Conservation (phyloP, 495 filamentous ascomycete species). For the Amphirosellinia nigrospora region DNA sequence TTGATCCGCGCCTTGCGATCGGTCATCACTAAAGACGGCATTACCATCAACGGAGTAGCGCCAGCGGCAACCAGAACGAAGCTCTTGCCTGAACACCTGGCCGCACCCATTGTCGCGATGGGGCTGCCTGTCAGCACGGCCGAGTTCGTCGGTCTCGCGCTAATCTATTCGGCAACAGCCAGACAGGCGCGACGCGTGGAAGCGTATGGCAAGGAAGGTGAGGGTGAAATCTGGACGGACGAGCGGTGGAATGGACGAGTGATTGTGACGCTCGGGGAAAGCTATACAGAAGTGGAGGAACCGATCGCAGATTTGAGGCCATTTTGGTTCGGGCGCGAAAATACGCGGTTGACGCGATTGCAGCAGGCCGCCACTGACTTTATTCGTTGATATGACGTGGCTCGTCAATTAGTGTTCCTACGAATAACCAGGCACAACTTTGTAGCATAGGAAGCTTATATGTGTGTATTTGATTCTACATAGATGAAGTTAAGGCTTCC, state of each 20-base stretch:
- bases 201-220: slow-evolving; percentile 31
- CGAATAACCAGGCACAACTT: too few species aligned
- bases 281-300: slow-evolving; percentile 44
- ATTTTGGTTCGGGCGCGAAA: slow-evolving; percentile 39
- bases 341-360: slow-evolving; percentile 28
- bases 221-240: background rate
- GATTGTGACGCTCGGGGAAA: slow-evolving; percentile 41
- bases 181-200: slow-evolving; percentile 32
- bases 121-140: slow-evolving; percentile 39
- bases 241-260: slow-evolving; percentile 43
- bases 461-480: too few species aligned
- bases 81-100: slow-evolving; percentile 35
- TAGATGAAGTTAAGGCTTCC: too few species aligned
- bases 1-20: slow-evolving; percentile 36
- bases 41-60: slow-evolving; percentile 45
- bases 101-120: slow-evolving; percentile 34
- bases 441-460: too few species aligned
- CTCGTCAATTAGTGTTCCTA: too few species aligned
- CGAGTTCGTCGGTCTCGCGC: slow-evolving; percentile 37
- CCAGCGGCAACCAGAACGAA: slow-evolving; percentile 40
- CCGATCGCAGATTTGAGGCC: slow-evolving; percentile 32
- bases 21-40: slow-evolving; percentile 25
- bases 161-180: slow-evolving; percentile 44
- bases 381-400: too few species aligned
- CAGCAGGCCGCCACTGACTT: slow-evolving; percentile 37